A percentile compares a stretch with the other conserved stretches of the same genome.
These are phyloP conservation scores for Aspergillus nomiae DNA, from an alignment of 2,329 filamentous ascomycete genomes.

Conservation along the genomic window DNA sequence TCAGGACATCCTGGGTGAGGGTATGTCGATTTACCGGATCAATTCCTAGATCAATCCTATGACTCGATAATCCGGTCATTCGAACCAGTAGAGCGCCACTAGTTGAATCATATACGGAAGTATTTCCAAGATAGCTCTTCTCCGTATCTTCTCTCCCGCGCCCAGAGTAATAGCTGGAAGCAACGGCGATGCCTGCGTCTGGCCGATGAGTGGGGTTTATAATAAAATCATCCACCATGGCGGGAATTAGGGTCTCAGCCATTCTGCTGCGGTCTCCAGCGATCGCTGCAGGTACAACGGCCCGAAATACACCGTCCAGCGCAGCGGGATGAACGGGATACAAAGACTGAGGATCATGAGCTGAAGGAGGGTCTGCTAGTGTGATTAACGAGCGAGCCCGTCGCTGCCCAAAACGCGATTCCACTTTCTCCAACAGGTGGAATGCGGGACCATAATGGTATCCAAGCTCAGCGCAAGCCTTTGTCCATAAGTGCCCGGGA, in stretches of 20 bases:
- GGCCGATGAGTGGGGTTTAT: constrained; percentile 6
- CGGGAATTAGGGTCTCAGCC: constrained; percentile 4
- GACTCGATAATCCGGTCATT: constrained; percentile 5
- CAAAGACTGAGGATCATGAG: constrained; percentile 3
- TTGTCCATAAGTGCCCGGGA: constrained; percentile 11
- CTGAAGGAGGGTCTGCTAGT: constrained; percentile 3
- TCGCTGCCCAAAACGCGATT: constrained; percentile 6
- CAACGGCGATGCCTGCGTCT: background rate
- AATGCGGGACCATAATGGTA: constrained; percentile 12
- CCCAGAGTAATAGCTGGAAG: constrained; percentile 9
- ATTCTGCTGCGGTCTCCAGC: background rate
- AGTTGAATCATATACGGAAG: constrained; percentile 8
- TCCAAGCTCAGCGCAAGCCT: constrained; percentile 12
- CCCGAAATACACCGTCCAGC: constrained; percentile 9
- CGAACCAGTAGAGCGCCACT: constrained; percentile 8
- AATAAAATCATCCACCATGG: constrained; percentile 10
- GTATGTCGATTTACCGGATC: constrained; percentile 3
- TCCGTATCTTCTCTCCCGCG: constrained; percentile 1
- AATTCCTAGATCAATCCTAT: constrained; percentile 4
- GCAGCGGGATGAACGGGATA: constrained; percentile 12
- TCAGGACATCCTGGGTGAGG: constrained; percentile 5
- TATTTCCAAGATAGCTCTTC: constrained; percentile 6
- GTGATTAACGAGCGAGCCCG: constrained; percentile 4
- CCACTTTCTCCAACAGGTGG: constrained; percentile 9
- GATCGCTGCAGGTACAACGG: constrained; percentile 3